Evolutionary conservation across 345 rosid species (phyloP), one percentile per base, ranked within the genome.

Genomic region (Eucalyptus marginata): DNA sequence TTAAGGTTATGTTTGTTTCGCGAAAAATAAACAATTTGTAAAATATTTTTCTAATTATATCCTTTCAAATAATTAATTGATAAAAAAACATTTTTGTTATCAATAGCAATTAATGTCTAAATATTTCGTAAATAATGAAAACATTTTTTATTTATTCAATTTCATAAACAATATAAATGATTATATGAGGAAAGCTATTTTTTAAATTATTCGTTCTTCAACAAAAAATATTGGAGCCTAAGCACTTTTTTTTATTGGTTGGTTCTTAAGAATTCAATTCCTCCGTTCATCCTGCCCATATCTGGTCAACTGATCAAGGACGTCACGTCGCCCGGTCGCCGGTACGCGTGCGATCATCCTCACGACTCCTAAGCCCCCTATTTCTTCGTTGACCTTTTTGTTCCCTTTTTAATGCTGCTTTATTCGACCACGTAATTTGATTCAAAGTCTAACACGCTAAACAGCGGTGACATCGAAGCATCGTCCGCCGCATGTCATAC

Each of bases 1-100:
- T 3, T 56, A 56, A 56, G 5, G 2, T 4, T 56, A 0, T 1
- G 0, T 56, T 8, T 56, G 1, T 56, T 56, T 56, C 1, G 0
- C 27, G 10, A 51, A 51, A 2, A 52, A 17, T 51, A 1, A 51
- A 51, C 20, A 51, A 52, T 8, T 20, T 18, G 58, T 52, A 8
- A 52, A 52, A 18, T 3, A 3, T 18, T 20, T 3, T 52, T 3
- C 2, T 52, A 52, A 52, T 24, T 56, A 56, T 56, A 56, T 56
- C 1, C 1, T 29, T 56, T 56, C 12, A 56, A 56, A 24, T 22
- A 56, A 56, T 56, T 24, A 24, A 56, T 56, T 22, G 29, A 56
- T 56, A 24, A 56, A 5, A 4, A 56, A 56, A 22, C 24, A 0
- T 52, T 56, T 56, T 56, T 1, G 4, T 24, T 4, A 56, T 24